A percentile compares a stretch with the other conserved stretches of the same genome.
Evolutionary conservation across 78 protist genomes (phyloP).

Genomic region (Chrysochromulina parva): DNA sequence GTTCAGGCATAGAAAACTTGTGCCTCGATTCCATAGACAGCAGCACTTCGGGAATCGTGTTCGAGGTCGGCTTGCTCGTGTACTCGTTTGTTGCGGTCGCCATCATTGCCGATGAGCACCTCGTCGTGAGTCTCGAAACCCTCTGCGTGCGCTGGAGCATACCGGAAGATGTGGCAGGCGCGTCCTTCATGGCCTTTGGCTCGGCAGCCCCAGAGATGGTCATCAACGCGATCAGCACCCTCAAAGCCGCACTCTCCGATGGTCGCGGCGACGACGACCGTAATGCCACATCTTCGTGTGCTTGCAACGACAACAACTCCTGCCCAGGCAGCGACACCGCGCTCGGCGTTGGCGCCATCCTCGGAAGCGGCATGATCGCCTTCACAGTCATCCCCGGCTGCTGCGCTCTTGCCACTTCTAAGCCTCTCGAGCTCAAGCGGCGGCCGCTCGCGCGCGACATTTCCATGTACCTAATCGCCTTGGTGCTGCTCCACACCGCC

Average conservation of each 20-base stretch:
- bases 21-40: slow-evolving; percentile 29
- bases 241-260: background rate
- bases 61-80: background rate
- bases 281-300: too few relatives aligned
- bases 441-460: slow-evolving; percentile 39
- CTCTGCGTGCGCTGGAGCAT: slow-evolving; percentile 38
- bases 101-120: slow-evolving; percentile 21
- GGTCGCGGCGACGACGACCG: background rate
- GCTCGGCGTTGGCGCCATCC: slow-evolving; percentile 35
- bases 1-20: background rate
- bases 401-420: background rate
- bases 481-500: background rate
- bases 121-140: slow-evolving; percentile 32
- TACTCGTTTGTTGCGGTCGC: background rate
- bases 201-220: slow-evolving; percentile 40
- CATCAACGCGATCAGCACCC: slow-evolving; percentile 10
- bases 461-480: background rate
- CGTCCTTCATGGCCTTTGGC: slow-evolving; percentile 41
- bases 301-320: background rate
- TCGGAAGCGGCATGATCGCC: slow-evolving; percentile 51
- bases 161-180: slow-evolving; percentile 43
- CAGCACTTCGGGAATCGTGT: background rate
- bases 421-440: slow-evolving; percentile 30
- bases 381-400: slow-evolving; percentile 41
- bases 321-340: background rate